Evolutionary conservation across 2,329 filamentous ascomycete species (phyloP), one percentile per base, ranked within the genome.

Genomic region (Neonectria ditissima): DNA sequence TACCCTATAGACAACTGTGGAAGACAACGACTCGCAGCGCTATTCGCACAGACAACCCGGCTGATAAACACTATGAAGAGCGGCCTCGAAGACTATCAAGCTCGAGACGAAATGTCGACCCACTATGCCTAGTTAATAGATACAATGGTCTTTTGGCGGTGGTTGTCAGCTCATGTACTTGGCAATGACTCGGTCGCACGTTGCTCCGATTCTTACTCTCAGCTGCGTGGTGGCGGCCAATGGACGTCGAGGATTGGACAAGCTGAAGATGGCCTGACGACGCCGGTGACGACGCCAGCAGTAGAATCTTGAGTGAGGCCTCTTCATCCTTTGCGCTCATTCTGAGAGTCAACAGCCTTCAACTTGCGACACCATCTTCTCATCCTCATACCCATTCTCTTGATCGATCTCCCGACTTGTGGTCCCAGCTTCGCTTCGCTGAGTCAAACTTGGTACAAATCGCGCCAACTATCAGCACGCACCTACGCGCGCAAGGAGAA

Each of bases 201-300:
- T 57, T 62, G 41, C 16, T 48, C 59, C 59, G 54, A 11, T 10
- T 56, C 28, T 22, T 41, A 30, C 53, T 14, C 14, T 37, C 14
- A 54, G 10, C 43, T 22, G 39, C n/a, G 9, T 20, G 9, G 16
- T 43, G 32, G 18, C 5, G 18, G 14, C 60, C 54, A 62, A 62
- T 62, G 41, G 14, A 24, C 6, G 24, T 18, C 1, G 43, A 20
- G 18, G 6, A 24, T 18, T 50, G n/a, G 1, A 18, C 14, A 39
- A 34, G 43, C 55, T 47, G 34, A 50, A 22, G 18, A 44, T 43
- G 39, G 20, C 43, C 43, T 54, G 55, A 63, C 55, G 60, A 63
- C 34, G 55, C 37, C 58, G 50, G 48, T 58, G 60, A 63, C 60
- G 55, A 58, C 60, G 55, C 55, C 55, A 11, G 43, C 32, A 8